These are phyloP conservation scores for Arthroderma sp. DNA, from an alignment of 2,329 filamentous ascomycete genomes.

Conservation along the genomic window DNA sequence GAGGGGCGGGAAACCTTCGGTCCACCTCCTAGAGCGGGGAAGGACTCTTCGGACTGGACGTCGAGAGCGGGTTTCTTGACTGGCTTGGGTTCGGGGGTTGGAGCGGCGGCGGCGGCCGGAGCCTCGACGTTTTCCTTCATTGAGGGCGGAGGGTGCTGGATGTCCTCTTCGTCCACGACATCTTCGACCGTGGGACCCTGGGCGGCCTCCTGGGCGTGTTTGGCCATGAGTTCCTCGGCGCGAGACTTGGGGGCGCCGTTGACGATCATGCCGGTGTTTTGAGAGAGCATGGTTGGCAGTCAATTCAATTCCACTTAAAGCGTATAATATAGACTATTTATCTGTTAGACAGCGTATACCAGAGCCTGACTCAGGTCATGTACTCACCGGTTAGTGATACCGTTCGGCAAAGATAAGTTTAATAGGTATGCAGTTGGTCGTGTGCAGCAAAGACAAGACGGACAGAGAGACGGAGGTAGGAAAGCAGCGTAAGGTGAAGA, in stretches of 20 bases:
- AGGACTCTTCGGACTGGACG: constrained; percentile 77
- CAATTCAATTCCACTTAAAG: neutral
- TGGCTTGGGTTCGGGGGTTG: constrained; percentile 43
- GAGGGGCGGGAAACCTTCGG: constrained; percentile 51
- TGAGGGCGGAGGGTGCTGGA: constrained; percentile 45
- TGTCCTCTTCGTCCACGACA: constrained; percentile 64
- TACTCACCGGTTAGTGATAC: too few relatives aligned
- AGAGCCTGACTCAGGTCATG: too few relatives aligned
- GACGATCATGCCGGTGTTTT: constrained; percentile 10
- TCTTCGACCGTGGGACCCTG: constrained; percentile 68
- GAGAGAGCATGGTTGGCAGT: constrained; percentile 7
- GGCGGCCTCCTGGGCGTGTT: constrained; percentile 41
- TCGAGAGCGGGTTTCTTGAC: constrained; percentile 46
- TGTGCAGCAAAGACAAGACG: neutral
- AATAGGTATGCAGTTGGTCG: too few relatives aligned
- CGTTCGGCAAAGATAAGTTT: too few relatives aligned
- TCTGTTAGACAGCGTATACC: too few relatives aligned
- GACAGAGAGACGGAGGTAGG: neutral
- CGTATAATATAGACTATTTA: neutral
- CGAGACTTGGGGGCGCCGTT: constrained; percentile 28
- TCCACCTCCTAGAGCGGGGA: constrained; percentile 73
- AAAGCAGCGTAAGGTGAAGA: neutral
- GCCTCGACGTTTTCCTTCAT: constrained; percentile 23
- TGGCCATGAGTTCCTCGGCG: constrained; percentile 42
- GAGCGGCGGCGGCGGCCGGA: constrained; percentile 17